Evolutionary conservation across 495 filamentous ascomycete genomes (phyloP), one percentile per base, ranked within the genome.

Genomic region (Hyaloscypha variabilis): DNA sequence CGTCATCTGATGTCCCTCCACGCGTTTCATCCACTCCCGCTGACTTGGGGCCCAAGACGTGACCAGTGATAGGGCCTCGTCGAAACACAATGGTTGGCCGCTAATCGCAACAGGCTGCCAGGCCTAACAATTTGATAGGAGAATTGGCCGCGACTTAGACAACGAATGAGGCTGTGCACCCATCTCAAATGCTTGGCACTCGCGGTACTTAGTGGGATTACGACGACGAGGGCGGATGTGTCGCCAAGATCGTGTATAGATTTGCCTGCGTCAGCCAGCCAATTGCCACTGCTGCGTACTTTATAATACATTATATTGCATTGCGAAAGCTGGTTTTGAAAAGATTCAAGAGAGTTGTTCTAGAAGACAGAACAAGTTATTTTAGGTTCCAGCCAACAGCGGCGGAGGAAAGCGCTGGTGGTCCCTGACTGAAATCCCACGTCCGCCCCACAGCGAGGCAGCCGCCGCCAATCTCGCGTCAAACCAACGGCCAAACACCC

Each of bases 11-110:
- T 42, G 2, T 52, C 46, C 31, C 26, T 30, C 52, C 63, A 60
- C 63, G 63, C 63, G 63, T 65, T 60, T 65, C 55, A 65, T 54
- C 63, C 63, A 60, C 63, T 26, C 29, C 53, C 42, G 24, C 17
- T 42, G 42, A 52, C 28, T 52, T 65, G 56, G 54, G 23, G 21
- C 25, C 25, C n/a, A 21, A 30, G 23, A 51, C 53, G 13, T 56
- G 30, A 25, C 62, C 62, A 46, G 13, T 46, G n/a, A n/a, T n/a
- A n/a, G n/a, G n/a, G n/a, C 14, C 17, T 6, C 24, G n/a, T 21
- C 42, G 51, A 1, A 10, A 0, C 26, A 29, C 36, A 2, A 23
- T 61, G 42, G 10, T 31, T 29, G 21, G 42, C 23, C 19, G 3
- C 26, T 49, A 58, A 58, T 29, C 34, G 54, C 53, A 26, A 11